Evolutionary conservation across 2,329 filamentous ascomycete genomes (phyloP), one percentile per base, ranked within the genome.

Genomic region (Diaporthe australafricana): DNA sequence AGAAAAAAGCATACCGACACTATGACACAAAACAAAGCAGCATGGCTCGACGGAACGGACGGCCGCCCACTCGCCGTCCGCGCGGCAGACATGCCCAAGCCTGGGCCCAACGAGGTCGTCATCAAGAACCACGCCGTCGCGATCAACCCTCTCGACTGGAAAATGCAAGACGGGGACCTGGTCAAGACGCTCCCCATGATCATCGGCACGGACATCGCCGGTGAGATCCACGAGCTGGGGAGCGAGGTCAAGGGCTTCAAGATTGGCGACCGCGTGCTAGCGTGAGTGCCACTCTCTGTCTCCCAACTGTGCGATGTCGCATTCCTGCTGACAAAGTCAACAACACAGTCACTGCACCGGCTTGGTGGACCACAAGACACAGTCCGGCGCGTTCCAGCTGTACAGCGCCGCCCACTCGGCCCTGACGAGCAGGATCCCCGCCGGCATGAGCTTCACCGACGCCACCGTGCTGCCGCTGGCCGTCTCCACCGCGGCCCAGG

Each of bases 111-210:
- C 8, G 70, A 75, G 35, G 53, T 77, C 35, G 16, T 76, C 6
- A 65, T 78, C 14, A 72, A 68, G 27, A 76, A 75, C 68, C 66
- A 57, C n/a, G 73, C 74, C 20, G 56, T 79, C n/a, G 76, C 75
- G 11, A 62, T 78, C 60, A 79, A 79, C 78, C 45, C 74, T 76
- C 14, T 79, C 27, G 77, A 80, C 45, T 76, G 74, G 50, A 73
- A 74, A 35, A 75, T 74, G 67, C 78, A 78, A 52, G 76, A 30
- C 8, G 80, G 78, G n/a, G 74, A 81, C 52, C 38, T 69, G 25
- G 65, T 74, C 12, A 75, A 80, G n/a, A 32, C 80, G 1, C 71
- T 80, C 30, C 77, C 78, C 1, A 63, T 48, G 5, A 69, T 79
- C 11, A 69, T 77, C 11, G 77, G 78, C 5, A 68, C 63, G 30